Percentiles rank a stretch among this genome's conserved stretches.
phyloP scores from a whole-genome alignment of 2,329 filamentous ascomycete genomes.

The Fusarium sp. region DNA sequence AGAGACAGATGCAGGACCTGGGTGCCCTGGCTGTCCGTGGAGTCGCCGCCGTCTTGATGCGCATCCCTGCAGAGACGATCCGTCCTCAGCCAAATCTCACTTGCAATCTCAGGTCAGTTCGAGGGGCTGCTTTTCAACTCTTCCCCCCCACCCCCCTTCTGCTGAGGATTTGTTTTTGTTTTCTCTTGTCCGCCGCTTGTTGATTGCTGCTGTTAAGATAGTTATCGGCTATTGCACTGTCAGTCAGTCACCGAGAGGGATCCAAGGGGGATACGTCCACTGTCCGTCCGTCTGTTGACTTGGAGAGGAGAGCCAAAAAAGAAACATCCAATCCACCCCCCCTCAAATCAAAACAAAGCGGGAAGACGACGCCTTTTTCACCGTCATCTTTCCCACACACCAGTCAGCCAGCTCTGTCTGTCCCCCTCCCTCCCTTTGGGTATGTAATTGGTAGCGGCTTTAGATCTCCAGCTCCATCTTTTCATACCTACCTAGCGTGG shows the following conservation, averaged over 20 bases:
- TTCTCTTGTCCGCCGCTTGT: constrained; percentile 9
- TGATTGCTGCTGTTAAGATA: constrained; percentile 2
- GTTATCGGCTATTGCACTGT: constrained; percentile 7
- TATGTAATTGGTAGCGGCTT: constrained; percentile 29
- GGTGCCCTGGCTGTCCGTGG: constrained; percentile 33
- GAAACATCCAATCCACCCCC: background rate
- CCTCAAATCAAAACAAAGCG: constrained; percentile 1
- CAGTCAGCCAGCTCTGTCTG: background rate
- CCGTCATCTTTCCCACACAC: constrained; percentile 3
- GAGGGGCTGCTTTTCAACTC: constrained; percentile 16
- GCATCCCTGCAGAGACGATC: constrained; percentile 50
- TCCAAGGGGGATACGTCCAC: constrained; percentile 13
- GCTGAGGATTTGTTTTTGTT: constrained; percentile 15
- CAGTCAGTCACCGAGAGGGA: constrained; percentile 30
- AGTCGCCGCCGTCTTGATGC: constrained; percentile 35
- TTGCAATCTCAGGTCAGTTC: constrained; percentile 43
- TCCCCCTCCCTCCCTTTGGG: constrained; percentile 1
- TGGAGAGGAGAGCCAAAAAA: constrained; percentile 3
- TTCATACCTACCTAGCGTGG: constrained; percentile 27
- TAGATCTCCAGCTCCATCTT: constrained; percentile 27
- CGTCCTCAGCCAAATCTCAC: constrained; percentile 46
- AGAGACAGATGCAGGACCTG: constrained; percentile 36
- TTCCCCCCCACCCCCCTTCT: constrained; percentile 10
- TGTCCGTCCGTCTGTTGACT: background rate
- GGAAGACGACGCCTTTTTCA: constrained; percentile 25